Percentiles rank a stretch among this genome's conserved stretches.
Conservation (phyloP, 2,329 filamentous ascomycete species). For the Pseudogymnoascus sp. region DNA sequence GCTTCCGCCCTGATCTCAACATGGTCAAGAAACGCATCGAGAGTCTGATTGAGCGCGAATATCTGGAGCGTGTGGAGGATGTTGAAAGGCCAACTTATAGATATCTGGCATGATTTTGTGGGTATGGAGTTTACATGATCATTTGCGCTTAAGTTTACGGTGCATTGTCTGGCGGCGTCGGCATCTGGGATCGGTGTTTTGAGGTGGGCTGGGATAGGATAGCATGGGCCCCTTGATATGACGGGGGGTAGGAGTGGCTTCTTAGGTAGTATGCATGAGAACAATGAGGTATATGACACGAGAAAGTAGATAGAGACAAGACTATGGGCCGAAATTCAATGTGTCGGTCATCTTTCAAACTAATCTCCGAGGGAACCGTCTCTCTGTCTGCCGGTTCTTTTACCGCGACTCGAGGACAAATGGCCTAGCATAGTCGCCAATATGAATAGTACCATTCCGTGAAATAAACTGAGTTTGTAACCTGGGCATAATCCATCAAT, state of each 20-base stretch:
- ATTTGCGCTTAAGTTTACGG: not conserved
- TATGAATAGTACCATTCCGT: not conserved
- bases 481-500: no score
- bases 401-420: not conserved
- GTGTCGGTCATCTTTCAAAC: not conserved
- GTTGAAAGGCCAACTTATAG: slow-evolving; percentile 54
- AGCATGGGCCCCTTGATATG: not conserved
- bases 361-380: not conserved
- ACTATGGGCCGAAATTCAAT: not conserved
- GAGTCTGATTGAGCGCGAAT: slow-evolving; percentile 66
- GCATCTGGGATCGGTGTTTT: slow-evolving; percentile 5
- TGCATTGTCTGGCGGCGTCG: not conserved
- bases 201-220: not conserved
- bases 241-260: not conserved
- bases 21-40: slow-evolving; percentile 79
- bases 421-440: not conserved
- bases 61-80: slow-evolving; percentile 66
- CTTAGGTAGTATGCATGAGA: not conserved
- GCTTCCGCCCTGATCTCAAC: slow-evolving; percentile 67
- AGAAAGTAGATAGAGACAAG: not conserved
- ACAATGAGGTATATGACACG: not conserved
- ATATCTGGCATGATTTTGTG: slow-evolving; percentile 53
- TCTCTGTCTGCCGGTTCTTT: not conserved
- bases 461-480: no score
- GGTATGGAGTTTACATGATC: slow-evolving; percentile 1